Base-by-base conservation (phyloP, 768 basidiomycete species). In the Lepiota venenata region DNA sequence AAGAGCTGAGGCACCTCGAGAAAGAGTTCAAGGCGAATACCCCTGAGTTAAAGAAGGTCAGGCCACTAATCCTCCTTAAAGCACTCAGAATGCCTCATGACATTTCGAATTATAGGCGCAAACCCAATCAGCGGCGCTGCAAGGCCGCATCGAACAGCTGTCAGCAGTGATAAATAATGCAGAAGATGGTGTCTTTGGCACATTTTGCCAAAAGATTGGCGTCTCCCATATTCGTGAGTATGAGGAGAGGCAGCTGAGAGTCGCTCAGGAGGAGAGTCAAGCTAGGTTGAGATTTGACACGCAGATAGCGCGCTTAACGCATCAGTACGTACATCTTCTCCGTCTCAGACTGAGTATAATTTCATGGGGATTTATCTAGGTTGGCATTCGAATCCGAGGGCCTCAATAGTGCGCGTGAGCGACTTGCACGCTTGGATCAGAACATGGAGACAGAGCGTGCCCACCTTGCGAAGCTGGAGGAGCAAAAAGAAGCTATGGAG, bases 211-310 rank as follows among this genome's bases (percentile, higher is more conserved):
- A 36, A 80, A 83, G 60, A 93, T 98, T 59, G 80, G 83, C 9
- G 87, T 97, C 6, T 66, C 71, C 14, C 85, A 85, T 69, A 93
- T 99, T 58, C 83, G 95, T 22, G 92, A 95, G 61, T 99, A 95
- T 65, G 96, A 98, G 69, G 89, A 93, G 64, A 83, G 88, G 18
- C 93, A 96, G 63, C 74, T 98, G 27, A 90, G 87, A 67, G 81
- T 91, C 20, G 92, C 91, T 0, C 87, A 93, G 68, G 90, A 91
- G 61, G 93, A 93, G 67, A 90, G 83, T 63, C 91, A 90, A 61
- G 90, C 89, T 7, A 74, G 91, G 54, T 71, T 94, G 59, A 80
- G 87, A 44, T 96, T 84, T 60, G 87, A 93, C 59, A 89, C 85
- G 4, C 93, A 95, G 66, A 88, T 95, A 56, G 87, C 88, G 0